Evolutionary conservation across 129 eudicot species (phyloP).

Genomic region (Arctium lappa): DNA sequence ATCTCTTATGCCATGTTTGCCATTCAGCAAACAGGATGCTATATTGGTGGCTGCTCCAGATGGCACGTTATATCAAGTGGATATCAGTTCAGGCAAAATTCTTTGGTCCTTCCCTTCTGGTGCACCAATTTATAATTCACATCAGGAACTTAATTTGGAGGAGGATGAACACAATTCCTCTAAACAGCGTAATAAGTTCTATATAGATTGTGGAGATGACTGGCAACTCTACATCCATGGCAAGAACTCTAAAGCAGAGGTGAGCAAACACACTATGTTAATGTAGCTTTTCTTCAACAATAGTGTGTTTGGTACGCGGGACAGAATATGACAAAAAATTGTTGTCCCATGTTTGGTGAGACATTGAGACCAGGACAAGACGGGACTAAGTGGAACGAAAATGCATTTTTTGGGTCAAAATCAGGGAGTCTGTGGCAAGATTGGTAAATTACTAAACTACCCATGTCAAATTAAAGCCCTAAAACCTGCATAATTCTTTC

Average conservation of each 20-base stretch:
- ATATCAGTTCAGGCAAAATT: slow-evolving; percentile 46
- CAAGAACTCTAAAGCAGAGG: slow-evolving; percentile 51
- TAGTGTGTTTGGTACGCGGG: neutral
- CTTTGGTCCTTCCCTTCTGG: slow-evolving; percentile 78
- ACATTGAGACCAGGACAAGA: too few species aligned
- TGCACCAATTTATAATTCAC: slow-evolving; percentile 67
- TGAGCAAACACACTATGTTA: slow-evolving; percentile 7
- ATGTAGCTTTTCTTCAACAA: neutral
- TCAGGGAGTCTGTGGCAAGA: too few species aligned
- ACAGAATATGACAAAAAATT: too few species aligned
- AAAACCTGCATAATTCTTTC: too few species aligned
- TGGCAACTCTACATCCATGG: slow-evolving; percentile 77
- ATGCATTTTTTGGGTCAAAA: too few species aligned
- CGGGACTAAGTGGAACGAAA: too few species aligned
- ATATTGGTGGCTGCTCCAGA: slow-evolving; percentile 79
- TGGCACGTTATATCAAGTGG: slow-evolving; percentile 77
- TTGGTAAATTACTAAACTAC: too few species aligned
- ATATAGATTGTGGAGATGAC: slow-evolving; percentile 82
- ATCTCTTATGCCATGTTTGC: slow-evolving; percentile 9
- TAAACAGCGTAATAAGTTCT: slow-evolving; percentile 38
- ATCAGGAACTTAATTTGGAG: slow-evolving; percentile 55
- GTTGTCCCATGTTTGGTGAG: too few species aligned
- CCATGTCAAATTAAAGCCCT: too few species aligned
- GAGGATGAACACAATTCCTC: slow-evolving; percentile 45
- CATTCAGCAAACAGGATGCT: slow-evolving; percentile 56